These are phyloP conservation scores for Pontederia crassipes DNA, from an alignment of 176 grass and related monocot genomes.

Conservation along the genomic window DNA sequence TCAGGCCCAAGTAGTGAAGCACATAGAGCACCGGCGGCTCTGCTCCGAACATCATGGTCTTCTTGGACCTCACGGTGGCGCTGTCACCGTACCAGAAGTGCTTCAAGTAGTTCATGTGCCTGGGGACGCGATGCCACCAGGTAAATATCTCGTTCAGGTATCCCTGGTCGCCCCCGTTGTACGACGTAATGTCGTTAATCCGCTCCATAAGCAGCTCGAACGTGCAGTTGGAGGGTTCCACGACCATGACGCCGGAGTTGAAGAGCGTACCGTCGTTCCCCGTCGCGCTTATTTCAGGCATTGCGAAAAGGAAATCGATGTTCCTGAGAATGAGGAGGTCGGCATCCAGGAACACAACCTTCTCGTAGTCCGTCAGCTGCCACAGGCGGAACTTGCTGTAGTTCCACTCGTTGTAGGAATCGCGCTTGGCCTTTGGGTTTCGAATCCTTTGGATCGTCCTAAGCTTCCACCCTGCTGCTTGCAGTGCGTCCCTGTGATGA, in stretches of 20 bases:
- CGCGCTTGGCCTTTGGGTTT: conserved; percentile 76
- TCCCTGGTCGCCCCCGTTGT: conserved; percentile 89
- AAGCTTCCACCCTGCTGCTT: conserved; percentile 83
- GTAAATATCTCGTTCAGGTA: conserved; percentile 97
- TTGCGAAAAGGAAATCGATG: conserved; percentile 77
- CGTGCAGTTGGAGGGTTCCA: conserved; percentile 88
- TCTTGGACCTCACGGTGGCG: conserved; percentile 63
- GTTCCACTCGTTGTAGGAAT: conserved; percentile 97
- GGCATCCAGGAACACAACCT: conserved; percentile 93
- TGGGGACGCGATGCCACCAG: conserved; percentile 88
- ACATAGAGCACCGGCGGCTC: conserved; percentile 66
- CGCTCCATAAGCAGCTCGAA: conserved; percentile 83
- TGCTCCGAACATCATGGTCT: conserved; percentile 59
- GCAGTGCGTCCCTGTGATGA: conserved; percentile 50
- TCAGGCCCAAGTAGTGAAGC: conserved; percentile 67
- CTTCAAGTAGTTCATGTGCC: conserved; percentile 92
- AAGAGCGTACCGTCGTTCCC: conserved; percentile 88
- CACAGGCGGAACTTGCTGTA: conserved; percentile 96
- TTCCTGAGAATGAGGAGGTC: conserved; percentile 86
- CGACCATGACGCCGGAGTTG: conserved; percentile 94
- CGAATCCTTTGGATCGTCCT: conserved; percentile 75
- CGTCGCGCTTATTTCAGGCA: conserved; percentile 78
- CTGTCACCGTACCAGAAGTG: conserved; percentile 97
- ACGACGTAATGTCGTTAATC: conserved; percentile 83
- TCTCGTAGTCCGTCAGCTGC: conserved; percentile 98